Evolutionary conservation across 129 eudicot species (phyloP).

Genomic region (Artemisia annua): DNA sequence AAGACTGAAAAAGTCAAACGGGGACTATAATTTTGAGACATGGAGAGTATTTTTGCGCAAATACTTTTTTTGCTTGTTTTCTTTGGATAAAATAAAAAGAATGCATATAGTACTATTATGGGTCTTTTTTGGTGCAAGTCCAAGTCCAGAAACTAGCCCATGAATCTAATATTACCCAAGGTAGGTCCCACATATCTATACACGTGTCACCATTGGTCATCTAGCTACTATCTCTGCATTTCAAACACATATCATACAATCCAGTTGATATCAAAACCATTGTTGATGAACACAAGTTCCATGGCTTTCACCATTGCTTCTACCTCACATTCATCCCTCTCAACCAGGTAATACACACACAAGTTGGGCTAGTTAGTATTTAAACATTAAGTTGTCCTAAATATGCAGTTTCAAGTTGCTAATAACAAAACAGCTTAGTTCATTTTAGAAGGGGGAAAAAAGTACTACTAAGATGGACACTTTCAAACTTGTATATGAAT

Average conservation of each 20-base stretch:
- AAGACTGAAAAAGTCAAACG: too few relatives aligned
- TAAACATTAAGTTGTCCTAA: too few relatives aligned
- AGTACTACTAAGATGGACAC: too few relatives aligned
- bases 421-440: too few relatives aligned
- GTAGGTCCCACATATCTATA: conserved; percentile 36
- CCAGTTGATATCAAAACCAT: conserved; percentile 3
- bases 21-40: too few relatives aligned
- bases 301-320: conserved; percentile 78
- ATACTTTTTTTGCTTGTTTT: too few relatives aligned
- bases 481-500: too few relatives aligned
- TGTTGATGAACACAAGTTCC: conserved; percentile 14
- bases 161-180: conserved; percentile 3
- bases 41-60: too few relatives aligned
- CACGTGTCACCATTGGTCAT: conserved; percentile 32
- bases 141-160: conserved; percentile 1
- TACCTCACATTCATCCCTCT: conserved; percentile 48
- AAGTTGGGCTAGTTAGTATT: too few relatives aligned
- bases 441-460: too few relatives aligned
- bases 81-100: too few relatives aligned
- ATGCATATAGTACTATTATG: neutral
- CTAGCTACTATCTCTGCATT: conserved; percentile 21
- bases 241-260: conserved; percentile 8
- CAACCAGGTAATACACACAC: conserved; percentile 14
- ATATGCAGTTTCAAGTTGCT: too few relatives aligned
- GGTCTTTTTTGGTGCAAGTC: conserved; percentile 16